phyloP scores from a whole-genome alignment of 2,329 filamentous ascomycete species.

The Botrytis sinoallii region DNA sequence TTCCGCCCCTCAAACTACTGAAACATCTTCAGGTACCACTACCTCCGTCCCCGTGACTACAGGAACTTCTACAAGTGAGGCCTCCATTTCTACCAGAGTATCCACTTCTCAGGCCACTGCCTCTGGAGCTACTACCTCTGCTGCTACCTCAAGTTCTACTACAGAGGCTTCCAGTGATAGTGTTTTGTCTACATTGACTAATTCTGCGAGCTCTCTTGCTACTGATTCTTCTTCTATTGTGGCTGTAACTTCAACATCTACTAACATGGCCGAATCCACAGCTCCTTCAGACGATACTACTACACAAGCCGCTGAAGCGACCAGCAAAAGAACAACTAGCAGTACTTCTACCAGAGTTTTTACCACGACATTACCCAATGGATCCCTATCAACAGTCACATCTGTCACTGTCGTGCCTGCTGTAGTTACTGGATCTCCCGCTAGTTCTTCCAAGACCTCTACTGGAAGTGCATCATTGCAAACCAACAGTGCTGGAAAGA shows the following conservation, averaged over 20 bases:
- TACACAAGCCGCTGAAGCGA: conserved; percentile 17
- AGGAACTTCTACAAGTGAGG: conserved; percentile 19
- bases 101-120: conserved; percentile 20
- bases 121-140: conserved; percentile 21
- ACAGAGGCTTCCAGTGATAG: conserved; percentile 27
- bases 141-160: conserved; percentile 21
- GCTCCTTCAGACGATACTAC: conserved; percentile 22
- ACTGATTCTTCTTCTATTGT: conserved; percentile 15
- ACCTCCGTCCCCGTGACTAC: background rate
- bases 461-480: conserved; percentile 30
- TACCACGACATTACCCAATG: conserved; percentile 32
- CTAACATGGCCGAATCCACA: conserved; percentile 16
- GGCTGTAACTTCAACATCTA: conserved; percentile 22
- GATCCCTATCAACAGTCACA: conserved; percentile 31
- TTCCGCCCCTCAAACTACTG: background rate
- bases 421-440: conserved; percentile 23
- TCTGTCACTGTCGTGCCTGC: conserved; percentile 32
- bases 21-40: conserved; percentile 1
- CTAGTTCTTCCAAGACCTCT: conserved; percentile 16
- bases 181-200: conserved; percentile 18
- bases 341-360: conserved; percentile 25
- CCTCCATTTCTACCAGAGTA: conserved; percentile 2
- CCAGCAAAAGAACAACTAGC: conserved; percentile 18
- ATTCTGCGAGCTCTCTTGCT: conserved; percentile 22
- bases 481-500: conserved; percentile 26